Evolutionary conservation across 2,329 filamentous ascomycete species (phyloP).

Genomic region (Fusarium nodosum): DNA sequence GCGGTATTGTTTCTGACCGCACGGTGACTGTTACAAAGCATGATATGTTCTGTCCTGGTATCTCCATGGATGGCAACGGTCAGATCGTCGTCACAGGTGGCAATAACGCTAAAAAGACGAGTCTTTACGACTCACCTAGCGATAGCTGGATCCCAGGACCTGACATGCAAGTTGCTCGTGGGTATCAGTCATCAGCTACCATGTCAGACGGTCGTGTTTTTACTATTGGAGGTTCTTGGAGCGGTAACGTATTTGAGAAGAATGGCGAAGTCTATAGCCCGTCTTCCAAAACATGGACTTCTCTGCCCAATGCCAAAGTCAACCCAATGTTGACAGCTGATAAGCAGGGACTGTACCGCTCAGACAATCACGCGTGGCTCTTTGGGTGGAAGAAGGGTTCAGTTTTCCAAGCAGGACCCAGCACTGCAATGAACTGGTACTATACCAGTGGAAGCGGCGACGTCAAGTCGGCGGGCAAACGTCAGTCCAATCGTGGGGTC

Average conservation of each 20-base stretch:
- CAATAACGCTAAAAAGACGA: conserved; percentile 62
- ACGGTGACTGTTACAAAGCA: conserved; percentile 59
- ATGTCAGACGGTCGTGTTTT: conserved; percentile 27
- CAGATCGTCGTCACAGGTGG: conserved; percentile 68
- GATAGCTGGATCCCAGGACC: conserved; percentile 28
- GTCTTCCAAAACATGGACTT: conserved; percentile 19
- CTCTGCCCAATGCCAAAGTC: conserved; percentile 54
- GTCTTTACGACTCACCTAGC: conserved; percentile 57
- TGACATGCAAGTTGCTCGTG: conserved; percentile 24
- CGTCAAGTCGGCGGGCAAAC: conserved; percentile 44
- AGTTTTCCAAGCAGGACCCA: conserved; percentile 68
- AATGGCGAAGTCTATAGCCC: conserved; percentile 35
- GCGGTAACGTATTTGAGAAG: conserved; percentile 16
- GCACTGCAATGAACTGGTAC: conserved; percentile 69
- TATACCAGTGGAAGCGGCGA: conserved; percentile 52
- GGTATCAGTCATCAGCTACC: conserved; percentile 31
- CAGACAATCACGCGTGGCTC: conserved; percentile 50
- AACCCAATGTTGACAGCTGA: conserved; percentile 62
- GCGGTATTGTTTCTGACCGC: conserved; percentile 7
- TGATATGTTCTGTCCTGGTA: conserved; percentile 71
- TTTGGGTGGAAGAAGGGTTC: conserved; percentile 59
- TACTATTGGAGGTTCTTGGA: conserved; percentile 38
- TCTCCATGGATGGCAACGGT: conserved; percentile 63
- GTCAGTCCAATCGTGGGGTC: conserved; percentile 50
- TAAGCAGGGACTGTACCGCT: conserved; percentile 58